phyloP scores from a whole-genome alignment of 2,329 filamentous ascomycete genomes.

The Epichloe uncinata region DNA sequence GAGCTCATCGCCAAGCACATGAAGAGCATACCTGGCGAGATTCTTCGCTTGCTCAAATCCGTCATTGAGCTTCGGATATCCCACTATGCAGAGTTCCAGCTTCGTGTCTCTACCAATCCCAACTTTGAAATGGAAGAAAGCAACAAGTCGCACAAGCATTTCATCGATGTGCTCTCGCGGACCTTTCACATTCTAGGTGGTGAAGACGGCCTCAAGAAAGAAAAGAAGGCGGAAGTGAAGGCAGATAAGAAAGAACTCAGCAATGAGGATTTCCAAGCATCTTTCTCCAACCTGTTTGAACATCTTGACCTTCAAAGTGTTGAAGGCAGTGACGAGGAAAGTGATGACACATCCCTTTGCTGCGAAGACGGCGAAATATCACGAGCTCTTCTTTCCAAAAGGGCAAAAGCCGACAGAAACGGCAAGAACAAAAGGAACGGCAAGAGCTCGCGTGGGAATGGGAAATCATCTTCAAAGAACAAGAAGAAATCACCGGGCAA shows the following conservation, averaged over 20 bases:
- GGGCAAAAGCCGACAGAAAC: not conserved
- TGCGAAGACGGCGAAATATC: not conserved
- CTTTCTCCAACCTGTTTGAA: not conserved
- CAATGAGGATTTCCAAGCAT: not conserved
- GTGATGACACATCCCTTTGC: not conserved
- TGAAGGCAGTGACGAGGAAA: not conserved
- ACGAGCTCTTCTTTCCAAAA: not conserved
- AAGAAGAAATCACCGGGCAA: not conserved
- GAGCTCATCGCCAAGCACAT: constrained; percentile 26
- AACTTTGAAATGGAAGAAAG: constrained; percentile 24
- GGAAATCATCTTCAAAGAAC: not conserved
- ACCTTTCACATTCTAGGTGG: constrained; percentile 24
- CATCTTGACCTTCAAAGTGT: not conserved
- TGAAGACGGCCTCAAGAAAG: constrained; percentile 10
- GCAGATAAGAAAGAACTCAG: not conserved
- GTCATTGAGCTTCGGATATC: constrained; percentile 23
- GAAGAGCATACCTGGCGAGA: constrained; percentile 17
- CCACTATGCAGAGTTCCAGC: constrained; percentile 18
- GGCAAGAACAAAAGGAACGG: not conserved
- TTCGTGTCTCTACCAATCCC: constrained; percentile 16
- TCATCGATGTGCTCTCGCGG: constrained; percentile 26
- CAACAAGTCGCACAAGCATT: constrained; percentile 27
- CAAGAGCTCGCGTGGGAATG: not conserved
- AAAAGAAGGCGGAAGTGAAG: not conserved
- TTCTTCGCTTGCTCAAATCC: constrained; percentile 23